Base-by-base conservation (phyloP, 2,329 filamentous ascomycete genomes). In the Blastomyces percursus region DNA sequence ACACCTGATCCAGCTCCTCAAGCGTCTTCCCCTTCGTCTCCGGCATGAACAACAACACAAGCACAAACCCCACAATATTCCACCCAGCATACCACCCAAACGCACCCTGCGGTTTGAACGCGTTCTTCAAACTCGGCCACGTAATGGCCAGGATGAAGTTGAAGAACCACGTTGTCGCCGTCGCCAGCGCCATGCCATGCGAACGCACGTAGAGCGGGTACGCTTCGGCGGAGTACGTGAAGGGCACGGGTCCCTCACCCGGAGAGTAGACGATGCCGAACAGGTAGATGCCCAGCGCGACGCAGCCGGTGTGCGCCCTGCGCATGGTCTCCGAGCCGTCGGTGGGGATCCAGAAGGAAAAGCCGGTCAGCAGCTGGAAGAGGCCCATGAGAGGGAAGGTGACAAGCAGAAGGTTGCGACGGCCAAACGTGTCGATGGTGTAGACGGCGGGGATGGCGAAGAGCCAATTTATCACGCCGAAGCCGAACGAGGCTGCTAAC, bases 361-460 rank as follows among this genome's bases (percentile, higher is more conserved):
- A 81, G 0, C 81, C 80, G 0, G 80, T 81, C 62, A 81, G 80
- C 65, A 83, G 76, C 40, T 82, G 73, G 51, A 76, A 77, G 57
- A 80, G 67, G 2, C 76, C 76, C 86, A 89, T 88, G 21, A 87
- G 73, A 0, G 86, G 86, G 69, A 88, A 87, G 0, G 85, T 88
- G 1, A 79, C 78, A 4, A 88, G 76, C 0, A 88, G 78, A 8
- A 88, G 76, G 65, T 85, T 85, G 24, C 86, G 79, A 3, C 86
- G 81, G 7, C 86, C 86, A 63, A 86, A 88, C 0, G 82, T 86
- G 69, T 89, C 86, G 65, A 88, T 88, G 6, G 84, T 87, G 70
- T 83, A 86, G 56, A 87, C 75, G 3, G 84, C 84, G 0, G 84
- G 84, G 14, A 86, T 76, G 19, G 85, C 84, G 65, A 86, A 86